Percentiles rank a stretch among this genome's conserved stretches.
These are phyloP conservation scores for Ogataea paradorogensis DNA, from an alignment of 805 yeast species.

Conservation along the genomic window DNA sequence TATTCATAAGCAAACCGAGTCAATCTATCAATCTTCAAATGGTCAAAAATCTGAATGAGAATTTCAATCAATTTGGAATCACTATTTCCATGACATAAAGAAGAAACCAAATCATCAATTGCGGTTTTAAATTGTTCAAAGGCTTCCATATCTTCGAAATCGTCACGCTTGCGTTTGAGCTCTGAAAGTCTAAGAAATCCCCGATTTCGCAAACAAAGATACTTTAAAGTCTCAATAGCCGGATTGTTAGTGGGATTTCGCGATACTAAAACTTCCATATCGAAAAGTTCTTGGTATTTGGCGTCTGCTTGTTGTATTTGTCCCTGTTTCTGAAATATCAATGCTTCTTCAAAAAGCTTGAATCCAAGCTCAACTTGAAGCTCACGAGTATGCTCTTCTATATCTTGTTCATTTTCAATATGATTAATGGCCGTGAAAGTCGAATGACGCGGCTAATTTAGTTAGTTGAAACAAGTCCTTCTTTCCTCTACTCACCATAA, in stretches of 20 bases:
- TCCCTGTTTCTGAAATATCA: constrained; percentile 53
- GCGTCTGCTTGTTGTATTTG: constrained; percentile 48
- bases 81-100: constrained; percentile 65
- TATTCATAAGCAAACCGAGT: constrained; percentile 60
- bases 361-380: constrained; percentile 86
- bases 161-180: constrained; percentile 29
- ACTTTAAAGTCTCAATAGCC: constrained; percentile 68
- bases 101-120: constrained; percentile 61
- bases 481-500: constrained; percentile 7
- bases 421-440: constrained; percentile 78
- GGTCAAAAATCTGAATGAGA: constrained; percentile 48
- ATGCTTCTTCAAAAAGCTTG: constrained; percentile 67
- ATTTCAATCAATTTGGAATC: constrained; percentile 54
- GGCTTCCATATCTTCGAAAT: constrained; percentile 25
- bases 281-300: constrained; percentile 61
- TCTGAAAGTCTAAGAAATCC: constrained; percentile 63
- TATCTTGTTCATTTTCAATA: constrained; percentile 72
- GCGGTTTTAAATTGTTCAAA: constrained; percentile 26
- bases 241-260: constrained; percentile 48
- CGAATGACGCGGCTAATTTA: constrained; percentile 38
- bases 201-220: constrained; percentile 75
- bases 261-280: constrained; percentile 59
- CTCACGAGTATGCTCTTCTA: constrained; percentile 89
- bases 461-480: background rate
- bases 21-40: constrained; percentile 46